Evolutionary conservation across 1,284 basidiomycete species (phyloP), one percentile per base, ranked within the genome.

Genomic region (Amylostereum areolatum): DNA sequence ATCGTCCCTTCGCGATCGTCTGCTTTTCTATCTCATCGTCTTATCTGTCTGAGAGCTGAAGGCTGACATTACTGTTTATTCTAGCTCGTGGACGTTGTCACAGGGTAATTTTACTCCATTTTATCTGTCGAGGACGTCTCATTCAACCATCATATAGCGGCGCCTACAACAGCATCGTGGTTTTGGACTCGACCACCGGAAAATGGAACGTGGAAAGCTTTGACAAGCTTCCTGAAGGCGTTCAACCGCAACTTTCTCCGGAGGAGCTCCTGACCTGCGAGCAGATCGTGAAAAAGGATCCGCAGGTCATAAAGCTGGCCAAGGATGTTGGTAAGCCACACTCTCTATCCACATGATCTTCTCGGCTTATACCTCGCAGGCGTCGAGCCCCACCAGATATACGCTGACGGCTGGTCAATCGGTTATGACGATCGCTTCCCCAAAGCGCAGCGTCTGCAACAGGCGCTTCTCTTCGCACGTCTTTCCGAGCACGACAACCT

Each of bases 371-470:
- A 18, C 34, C n/a, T 9, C 27, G 0, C 56, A 89, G 86, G 90
- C 32, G 66, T 92, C 41, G 65, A 73, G n/a, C 81, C 87, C 1
- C 75, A 91, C 40, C 81, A 93, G 63, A 78, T 93, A 24, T 77
- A 65, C 53, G 89, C 87, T 36, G 91, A 93, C 56, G 88, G 83
- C 4, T 89, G 85, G 86, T 75, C 85, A 0, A 83, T 94, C 52
- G 91, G 90, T 34, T 91, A 83, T 59, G 91, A 92, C 57, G 78
- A 81, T n/a, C 81, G 91, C n/a, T 93, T 92, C 70, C 84, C 87
- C 0, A 69, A 75, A 47, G 69, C 70, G 36, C 70, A 72, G 46
- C 78, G 88, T 28, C 69, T 91, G 29, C 89, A 91, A 59, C 89
- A 92, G 62, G 88, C 82, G n/a, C 65, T 93, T 5, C 55, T 88